These are phyloP conservation scores for Sporothrix brunneoviolacea DNA, from an alignment of 2,329 filamentous ascomycete species.

Conservation along the genomic window DNA sequence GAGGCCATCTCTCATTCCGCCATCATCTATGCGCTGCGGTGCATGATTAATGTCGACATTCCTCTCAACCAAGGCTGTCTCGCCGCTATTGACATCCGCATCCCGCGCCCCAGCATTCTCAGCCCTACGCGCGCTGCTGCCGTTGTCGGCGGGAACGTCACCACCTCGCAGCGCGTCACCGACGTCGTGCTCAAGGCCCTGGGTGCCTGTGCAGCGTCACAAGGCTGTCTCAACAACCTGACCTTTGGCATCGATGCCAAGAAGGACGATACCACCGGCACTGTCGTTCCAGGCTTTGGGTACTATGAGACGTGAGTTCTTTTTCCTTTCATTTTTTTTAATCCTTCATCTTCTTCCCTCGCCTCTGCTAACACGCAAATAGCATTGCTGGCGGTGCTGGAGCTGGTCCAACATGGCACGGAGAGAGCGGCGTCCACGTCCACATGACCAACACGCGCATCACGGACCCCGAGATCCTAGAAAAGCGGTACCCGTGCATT, in stretches of 20 bases:
- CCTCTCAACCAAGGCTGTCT: conserved; percentile 35
- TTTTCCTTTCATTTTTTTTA: background rate
- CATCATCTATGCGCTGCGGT: conserved; percentile 33
- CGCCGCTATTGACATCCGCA: conserved; percentile 27
- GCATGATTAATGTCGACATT: conserved; percentile 30
- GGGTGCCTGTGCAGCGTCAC: conserved; percentile 21
- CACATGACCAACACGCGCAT: conserved; percentile 30
- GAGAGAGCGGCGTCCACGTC: conserved; percentile 24
- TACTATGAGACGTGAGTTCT: conserved; percentile 26
- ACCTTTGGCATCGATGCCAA: conserved; percentile 26
- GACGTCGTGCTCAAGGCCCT: conserved; percentile 29
- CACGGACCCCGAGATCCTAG: conserved; percentile 29
- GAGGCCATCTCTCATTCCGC: conserved; percentile 21
- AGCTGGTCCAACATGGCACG: conserved; percentile 26
- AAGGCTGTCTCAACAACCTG: conserved; percentile 29
- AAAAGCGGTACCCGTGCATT: conserved; percentile 30
- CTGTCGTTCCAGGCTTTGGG: conserved; percentile 23
- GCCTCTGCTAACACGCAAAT: background rate
- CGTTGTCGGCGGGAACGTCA: conserved; percentile 35
- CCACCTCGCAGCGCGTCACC: conserved; percentile 28
- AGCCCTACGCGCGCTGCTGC: conserved; percentile 24
- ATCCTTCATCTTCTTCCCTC: background rate
- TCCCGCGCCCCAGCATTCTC: conserved; percentile 28
- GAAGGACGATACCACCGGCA: conserved; percentile 15
- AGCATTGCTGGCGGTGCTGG: conserved; percentile 28